Base-by-base conservation (phyloP, 345 rosid species). In the Odontarrhena argentea region DNA sequence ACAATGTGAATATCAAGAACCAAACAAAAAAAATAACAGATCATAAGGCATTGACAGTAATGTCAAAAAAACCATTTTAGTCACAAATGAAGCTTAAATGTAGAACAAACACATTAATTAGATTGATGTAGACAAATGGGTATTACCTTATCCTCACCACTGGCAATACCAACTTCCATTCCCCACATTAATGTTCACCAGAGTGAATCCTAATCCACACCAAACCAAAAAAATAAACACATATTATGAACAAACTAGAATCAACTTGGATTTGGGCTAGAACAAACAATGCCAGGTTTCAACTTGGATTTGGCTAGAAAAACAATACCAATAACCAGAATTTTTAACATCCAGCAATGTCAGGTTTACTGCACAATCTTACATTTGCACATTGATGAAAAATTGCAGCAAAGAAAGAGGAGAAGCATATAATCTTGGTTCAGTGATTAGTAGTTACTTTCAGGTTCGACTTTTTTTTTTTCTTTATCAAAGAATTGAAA, bases 61-160 rank as follows among this genome's bases (percentile, higher is more conserved):
- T 49, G 34, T 37, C 5, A 38, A 62, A 47, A 49, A 38, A 13
- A 32, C 36, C 7, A 3, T 32, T 32, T 5, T 28, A 28, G 32
- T 3, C 36, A 41, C 65, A 70, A 77, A 78, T 74, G 74, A 63
- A 55, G 60, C 46, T 60, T 10, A 38, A 56, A 38, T 56, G 9
- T 22, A 22, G 38, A 38, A 22, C 3, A 42, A 14, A 24, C 67
- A 62, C 55, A 46, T 15, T 5, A 38, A 28, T 28, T 13, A n/a
- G 14, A 24, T 24, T 24, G 40, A 4, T 3, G 7, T 26, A 22
- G n/a, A 3, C 49, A 64, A 74, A 48, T 24, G 18, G 13, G 15
- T 32, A 10, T 64, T 75, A 85, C 91, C 93, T 89, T 80, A 69
- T 80, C 87, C 67, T 73, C 69, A 66, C 35, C 34, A 65, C 9